Conservation (phyloP, 352 stramenopile species). For the Pythium diclinum region DNA sequence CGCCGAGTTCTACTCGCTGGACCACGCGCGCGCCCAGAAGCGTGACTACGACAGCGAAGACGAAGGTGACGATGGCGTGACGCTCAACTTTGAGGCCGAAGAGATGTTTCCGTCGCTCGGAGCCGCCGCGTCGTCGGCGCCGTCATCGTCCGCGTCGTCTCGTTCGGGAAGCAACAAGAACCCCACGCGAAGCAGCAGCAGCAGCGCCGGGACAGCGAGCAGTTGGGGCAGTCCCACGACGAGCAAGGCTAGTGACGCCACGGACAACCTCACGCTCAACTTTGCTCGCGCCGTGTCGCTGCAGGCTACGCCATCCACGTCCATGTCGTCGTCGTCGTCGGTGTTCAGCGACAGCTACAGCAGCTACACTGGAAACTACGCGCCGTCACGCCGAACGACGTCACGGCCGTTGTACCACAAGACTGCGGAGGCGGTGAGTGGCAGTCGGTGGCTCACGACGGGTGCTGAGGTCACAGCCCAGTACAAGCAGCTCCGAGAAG, state of each 20-base stretch:
- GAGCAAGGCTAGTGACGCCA: conserved; percentile 25
- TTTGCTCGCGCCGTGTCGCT: conserved; percentile 77
- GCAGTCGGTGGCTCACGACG: conserved; percentile 61
- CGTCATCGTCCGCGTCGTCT: not conserved
- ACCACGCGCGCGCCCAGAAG: conserved; percentile 32
- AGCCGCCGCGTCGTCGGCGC: not conserved
- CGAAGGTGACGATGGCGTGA: conserved; percentile 40
- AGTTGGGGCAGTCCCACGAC: conserved; percentile 15
- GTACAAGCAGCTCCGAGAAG: conserved; percentile 73
- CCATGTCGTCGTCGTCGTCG: conserved; percentile 15
- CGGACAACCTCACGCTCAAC: conserved; percentile 58
- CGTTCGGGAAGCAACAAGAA: not conserved
- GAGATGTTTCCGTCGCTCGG: conserved; percentile 77
- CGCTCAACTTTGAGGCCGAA: conserved; percentile 63
- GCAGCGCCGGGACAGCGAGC: not conserved
- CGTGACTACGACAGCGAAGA: conserved; percentile 81
- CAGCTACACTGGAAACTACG: conserved; percentile 6
- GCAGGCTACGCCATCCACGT: conserved; percentile 26
- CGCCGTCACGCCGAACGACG: conserved; percentile 10
- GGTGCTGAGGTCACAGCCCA: conserved; percentile 54
- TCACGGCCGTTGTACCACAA: conserved; percentile 59
- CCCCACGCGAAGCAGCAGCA: conserved; percentile 13
- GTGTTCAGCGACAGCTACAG: conserved; percentile 1
- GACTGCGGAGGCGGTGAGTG: conserved; percentile 36
- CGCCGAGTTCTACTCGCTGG: conserved; percentile 65